Evolutionary conservation across 176 grass and related monocot genomes (phyloP).

Genomic region (Dactylis glomerata): DNA sequence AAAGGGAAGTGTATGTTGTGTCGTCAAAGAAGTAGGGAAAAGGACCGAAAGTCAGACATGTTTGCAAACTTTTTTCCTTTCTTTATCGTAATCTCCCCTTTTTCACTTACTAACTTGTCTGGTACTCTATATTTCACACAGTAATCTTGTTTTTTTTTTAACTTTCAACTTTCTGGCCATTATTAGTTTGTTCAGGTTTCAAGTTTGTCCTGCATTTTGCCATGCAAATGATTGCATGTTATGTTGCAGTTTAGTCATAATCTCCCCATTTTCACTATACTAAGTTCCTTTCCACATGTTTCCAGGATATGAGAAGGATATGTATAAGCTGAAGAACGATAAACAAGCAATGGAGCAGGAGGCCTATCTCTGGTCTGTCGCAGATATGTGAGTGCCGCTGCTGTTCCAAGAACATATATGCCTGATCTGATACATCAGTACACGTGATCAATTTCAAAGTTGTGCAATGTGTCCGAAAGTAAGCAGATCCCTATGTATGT

Average conservation of each 20-base stretch:
- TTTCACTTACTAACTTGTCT: neutral
- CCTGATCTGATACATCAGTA: neutral
- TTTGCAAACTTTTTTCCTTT: neutral
- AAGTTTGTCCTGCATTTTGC: neutral
- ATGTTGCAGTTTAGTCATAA: neutral
- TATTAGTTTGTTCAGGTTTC: neutral
- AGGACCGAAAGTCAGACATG: neutral
- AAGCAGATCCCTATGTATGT: neutral
- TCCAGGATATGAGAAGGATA: constrained; percentile 82
- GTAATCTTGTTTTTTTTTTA: neutral
- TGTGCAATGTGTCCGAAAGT: neutral
- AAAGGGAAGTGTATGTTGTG: neutral
- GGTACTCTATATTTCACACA: neutral
- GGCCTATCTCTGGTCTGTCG: constrained; percentile 89
- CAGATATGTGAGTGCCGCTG: constrained; percentile 69
- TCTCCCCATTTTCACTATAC: too few species aligned
- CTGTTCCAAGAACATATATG: neutral
- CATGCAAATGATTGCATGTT: neutral
- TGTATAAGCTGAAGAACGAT: constrained; percentile 86
- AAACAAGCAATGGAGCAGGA: constrained; percentile 73
- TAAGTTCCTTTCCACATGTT: neutral
- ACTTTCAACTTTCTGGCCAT: neutral
- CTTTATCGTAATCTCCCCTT: neutral
- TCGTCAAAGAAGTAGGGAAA: neutral
- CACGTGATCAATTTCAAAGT: neutral